Evolutionary conservation across 2,329 filamentous ascomycete species (phyloP).

Genomic region (Clarireedia hainanense): DNA sequence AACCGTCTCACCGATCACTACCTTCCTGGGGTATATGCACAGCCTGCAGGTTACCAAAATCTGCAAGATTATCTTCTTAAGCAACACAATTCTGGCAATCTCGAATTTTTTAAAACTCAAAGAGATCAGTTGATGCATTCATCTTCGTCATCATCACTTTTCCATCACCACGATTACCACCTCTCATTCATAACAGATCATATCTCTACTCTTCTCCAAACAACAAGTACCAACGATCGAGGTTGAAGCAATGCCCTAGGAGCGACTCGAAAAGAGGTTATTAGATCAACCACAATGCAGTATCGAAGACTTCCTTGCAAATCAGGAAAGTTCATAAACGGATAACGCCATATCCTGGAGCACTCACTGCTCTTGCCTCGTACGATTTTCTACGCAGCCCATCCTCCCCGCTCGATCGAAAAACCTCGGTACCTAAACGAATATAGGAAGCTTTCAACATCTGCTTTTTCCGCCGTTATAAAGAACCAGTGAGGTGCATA

Average conservation of each 20-base stretch:
- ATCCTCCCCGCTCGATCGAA: not conserved
- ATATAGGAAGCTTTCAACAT: not conserved
- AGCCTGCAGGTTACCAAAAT: not conserved
- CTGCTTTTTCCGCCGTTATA: not conserved
- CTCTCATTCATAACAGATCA: not conserved
- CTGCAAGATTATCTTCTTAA: conserved; percentile 9
- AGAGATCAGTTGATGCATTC: conserved; percentile 9
- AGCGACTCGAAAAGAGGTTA: conserved; percentile 11
- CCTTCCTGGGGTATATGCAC: not conserved
- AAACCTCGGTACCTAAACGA: not conserved
- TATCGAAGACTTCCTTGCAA: conserved; percentile 23
- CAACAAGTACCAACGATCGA: conserved; percentile 17
- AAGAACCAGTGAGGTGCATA: not conserved
- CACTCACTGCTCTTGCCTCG: conserved; percentile 14
- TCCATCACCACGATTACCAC: not conserved
- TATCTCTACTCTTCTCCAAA: conserved; percentile 9
- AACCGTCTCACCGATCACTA: not conserved
- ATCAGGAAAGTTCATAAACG: conserved; percentile 29
- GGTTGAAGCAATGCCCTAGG: conserved; percentile 26
- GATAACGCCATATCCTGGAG: conserved; percentile 19
- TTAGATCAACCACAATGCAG: conserved; percentile 28
- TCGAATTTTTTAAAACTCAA: not conserved
- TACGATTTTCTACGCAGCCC: conserved; percentile 7
- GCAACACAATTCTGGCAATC: conserved; percentile 3
- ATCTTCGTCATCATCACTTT: not conserved